These are phyloP conservation scores for Nymphaea thermarum DNA, from an alignment of 164 flowering plant genomes.

Conservation along the genomic window DNA sequence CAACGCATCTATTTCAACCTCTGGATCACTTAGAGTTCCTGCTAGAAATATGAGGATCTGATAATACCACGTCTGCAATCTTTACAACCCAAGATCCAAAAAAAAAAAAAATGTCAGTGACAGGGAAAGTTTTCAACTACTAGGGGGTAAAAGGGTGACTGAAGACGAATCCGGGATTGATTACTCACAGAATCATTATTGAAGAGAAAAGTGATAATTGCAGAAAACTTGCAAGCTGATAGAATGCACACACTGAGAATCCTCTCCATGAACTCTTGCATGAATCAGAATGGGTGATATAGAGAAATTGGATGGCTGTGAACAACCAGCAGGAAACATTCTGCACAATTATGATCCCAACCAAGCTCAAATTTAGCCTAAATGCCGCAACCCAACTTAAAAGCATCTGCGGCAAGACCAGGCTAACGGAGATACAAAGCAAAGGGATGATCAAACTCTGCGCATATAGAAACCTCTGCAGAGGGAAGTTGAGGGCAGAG, in stretches of 20 bases:
- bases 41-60: constrained; percentile 1
- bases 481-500: not conserved
- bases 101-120: not conserved
- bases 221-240: not conserved
- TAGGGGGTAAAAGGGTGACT: not conserved
- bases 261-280: constrained; percentile 1
- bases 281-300: not conserved
- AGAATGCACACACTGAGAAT: not conserved
- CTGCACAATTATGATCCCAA: not conserved
- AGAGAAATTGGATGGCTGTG: not conserved
- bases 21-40: constrained; percentile 1
- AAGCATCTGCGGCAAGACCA: not conserved
- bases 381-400: not conserved
- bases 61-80: constrained; percentile 1
- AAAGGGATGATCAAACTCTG: constrained; percentile 1
- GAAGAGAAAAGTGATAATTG: not conserved
- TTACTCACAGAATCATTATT: constrained; percentile 1
- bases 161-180: not conserved
- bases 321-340: not conserved
- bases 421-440: constrained; percentile 1
- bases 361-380: not conserved
- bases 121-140: not conserved
- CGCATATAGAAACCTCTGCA: constrained; percentile 1
- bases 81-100: not conserved
- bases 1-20: constrained; percentile 1